Base-by-base conservation (phyloP, 768 basidiomycete genomes). In the Melanogaster broomeanus region DNA sequence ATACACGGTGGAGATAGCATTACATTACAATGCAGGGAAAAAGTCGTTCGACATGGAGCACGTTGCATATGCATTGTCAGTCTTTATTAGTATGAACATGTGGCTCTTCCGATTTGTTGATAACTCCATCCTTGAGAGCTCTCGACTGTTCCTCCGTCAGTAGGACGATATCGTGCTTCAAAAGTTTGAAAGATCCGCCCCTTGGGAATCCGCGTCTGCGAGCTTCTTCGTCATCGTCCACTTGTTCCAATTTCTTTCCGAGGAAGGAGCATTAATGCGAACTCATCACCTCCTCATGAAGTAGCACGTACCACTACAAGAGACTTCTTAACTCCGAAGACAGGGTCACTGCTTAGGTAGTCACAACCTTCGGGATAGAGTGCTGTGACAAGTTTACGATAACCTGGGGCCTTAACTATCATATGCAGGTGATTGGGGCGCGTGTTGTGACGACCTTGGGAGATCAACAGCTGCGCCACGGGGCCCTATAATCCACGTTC, bases 401-500 rank as follows among this genome's bases (percentile, higher is more conserved):
- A 92, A 27, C 89, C 90, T 4, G 80, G 78, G 0, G 89, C 88
- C 46, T 84, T 69, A 49, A 91, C 74, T 72, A 83, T 76, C 53
- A 93, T 69, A 66, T 94, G 92, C 43, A 94, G 61, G 65, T 94
- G 92, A 39, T 81, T 88, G 11, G 92, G 92, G 13, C 92, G 78
- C 73, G 83, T 84, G 51, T 84, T 81, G 61, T 93, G 92, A 42
- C 92, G 76, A 12, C 77, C 77, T 8, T 91, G 72, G 0, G 63
- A 62, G 1, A 69, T 46, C 19, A 93, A 65, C 56, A 94, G 59
- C 15, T 73, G 71, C 0, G 87, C 88, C 3, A 91, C 89, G 0
- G 92, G 82, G 1, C 90, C 90, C 78, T 83, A 56, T 9, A 13
- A 49, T 31, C 30, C 12, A 51, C 21, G 12, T 41, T 68, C 48